These are phyloP conservation scores for Rhizoclosmatium globosum DNA, from an alignment of 192 early-diverging fungal genomes.

Conservation along the genomic window DNA sequence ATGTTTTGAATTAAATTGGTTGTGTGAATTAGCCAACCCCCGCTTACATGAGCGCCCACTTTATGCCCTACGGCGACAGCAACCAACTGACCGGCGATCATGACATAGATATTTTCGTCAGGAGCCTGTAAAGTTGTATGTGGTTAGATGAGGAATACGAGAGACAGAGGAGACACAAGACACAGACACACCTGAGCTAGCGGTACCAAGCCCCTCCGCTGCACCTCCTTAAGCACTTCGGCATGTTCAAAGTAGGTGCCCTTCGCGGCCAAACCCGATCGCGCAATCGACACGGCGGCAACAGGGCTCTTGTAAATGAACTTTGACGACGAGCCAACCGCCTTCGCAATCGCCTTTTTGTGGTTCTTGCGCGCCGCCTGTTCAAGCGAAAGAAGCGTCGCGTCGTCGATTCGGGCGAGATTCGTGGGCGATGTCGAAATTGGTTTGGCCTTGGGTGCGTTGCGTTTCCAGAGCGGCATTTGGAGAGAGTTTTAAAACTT, in stretches of 20 bases:
- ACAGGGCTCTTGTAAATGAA: slow-evolving; percentile 24
- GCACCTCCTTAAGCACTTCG: slow-evolving; percentile 19
- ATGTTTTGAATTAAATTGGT: too few relatives aligned
- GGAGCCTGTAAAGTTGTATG: background rate
- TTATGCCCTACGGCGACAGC: slow-evolving; percentile 31
- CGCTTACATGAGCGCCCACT: slow-evolving; percentile 16
- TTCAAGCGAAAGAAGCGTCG: slow-evolving; percentile 24
- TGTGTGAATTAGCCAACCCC: too few relatives aligned
- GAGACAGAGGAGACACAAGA: too few relatives aligned
- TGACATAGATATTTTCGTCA: slow-evolving; percentile 22
- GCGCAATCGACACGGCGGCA: slow-evolving; percentile 19
- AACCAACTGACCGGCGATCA: slow-evolving; percentile 31
- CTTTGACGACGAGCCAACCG: slow-evolving; percentile 25
- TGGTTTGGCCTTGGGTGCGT: background rate
- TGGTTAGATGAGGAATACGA: too few relatives aligned
- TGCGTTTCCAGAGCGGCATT: slow-evolving; percentile 8
- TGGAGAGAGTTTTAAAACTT: too few relatives aligned
- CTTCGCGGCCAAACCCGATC: slow-evolving; percentile 17
- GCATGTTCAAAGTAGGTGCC: slow-evolving; percentile 10
- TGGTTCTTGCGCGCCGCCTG: slow-evolving; percentile 11
- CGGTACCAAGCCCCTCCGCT: background rate
- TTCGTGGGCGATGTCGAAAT: background rate
- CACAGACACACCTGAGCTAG: background rate
- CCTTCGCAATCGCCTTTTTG: slow-evolving; percentile 25
- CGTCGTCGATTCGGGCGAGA: slow-evolving; percentile 1